Percentiles rank a stretch among this genome's conserved stretches.
These are phyloP conservation scores for Sisymbrium altissimum DNA, from an alignment of 345 rosid species.

Conservation along the genomic window DNA sequence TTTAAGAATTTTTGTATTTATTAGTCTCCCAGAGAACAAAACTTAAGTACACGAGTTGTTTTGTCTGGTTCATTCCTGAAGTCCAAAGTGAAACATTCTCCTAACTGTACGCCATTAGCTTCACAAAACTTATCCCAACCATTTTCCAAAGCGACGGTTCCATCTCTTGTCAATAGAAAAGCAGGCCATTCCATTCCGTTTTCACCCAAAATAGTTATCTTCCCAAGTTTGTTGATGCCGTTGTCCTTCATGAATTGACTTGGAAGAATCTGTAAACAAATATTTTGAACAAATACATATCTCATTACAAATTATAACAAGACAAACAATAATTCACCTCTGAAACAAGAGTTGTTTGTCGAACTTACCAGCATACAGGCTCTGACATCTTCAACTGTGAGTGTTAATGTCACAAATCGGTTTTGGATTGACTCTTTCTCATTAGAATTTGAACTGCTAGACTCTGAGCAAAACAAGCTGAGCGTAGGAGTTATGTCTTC, in stretches of 20 bases:
- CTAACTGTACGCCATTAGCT: not conserved
- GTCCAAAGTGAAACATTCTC: not conserved
- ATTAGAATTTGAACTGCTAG: too few species aligned
- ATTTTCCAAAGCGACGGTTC: not conserved
- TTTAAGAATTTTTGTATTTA: too few species aligned
- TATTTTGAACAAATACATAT: not conserved
- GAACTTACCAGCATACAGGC: not conserved
- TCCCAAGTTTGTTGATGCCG: slow-evolving; percentile 10
- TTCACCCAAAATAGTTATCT: not conserved
- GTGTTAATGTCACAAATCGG: not conserved
- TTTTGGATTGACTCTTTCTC: not conserved
- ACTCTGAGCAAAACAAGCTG: too few species aligned
- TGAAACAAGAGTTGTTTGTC: not conserved
- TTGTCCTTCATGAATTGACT: slow-evolving; percentile 5
- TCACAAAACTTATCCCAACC: not conserved
- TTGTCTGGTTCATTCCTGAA: not conserved
- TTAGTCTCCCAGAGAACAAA: not conserved
- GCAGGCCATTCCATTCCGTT: not conserved
- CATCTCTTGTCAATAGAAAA: not conserved
- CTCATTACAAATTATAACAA: not conserved
- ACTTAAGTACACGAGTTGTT: not conserved
- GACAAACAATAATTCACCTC: not conserved
- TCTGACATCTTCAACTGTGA: not conserved
- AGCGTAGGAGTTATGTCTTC: too few species aligned
- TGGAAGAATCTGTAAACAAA: slow-evolving; percentile 13